These are phyloP conservation scores for Inga laurina DNA, from an alignment of 306 rosid species.

Conservation along the genomic window DNA sequence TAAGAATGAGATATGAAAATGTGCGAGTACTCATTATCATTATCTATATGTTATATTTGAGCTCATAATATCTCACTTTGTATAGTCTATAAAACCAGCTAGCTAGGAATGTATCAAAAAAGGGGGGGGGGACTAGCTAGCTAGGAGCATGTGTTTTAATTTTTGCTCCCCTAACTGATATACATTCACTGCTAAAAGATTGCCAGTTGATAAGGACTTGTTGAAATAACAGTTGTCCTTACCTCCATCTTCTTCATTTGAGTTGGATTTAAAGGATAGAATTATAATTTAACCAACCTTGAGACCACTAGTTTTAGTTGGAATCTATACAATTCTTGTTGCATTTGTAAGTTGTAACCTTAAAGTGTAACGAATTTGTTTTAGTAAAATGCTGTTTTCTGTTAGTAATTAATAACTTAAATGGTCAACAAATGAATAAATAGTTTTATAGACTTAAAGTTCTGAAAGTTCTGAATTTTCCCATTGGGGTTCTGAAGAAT, in stretches of 20 bases:
- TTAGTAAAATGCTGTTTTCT: too few relatives aligned
- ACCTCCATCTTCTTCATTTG: not conserved
- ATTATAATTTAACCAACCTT: not conserved
- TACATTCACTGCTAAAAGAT: not conserved
- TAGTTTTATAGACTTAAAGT: too few relatives aligned
- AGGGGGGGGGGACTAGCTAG: too few relatives aligned
- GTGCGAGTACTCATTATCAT: not conserved
- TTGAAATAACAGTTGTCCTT: not conserved
- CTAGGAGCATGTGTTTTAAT: not conserved
- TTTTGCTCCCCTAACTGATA: not conserved
- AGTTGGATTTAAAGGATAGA: not conserved
- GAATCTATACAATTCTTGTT: too few relatives aligned
- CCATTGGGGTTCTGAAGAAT: not conserved
- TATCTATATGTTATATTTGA: too few relatives aligned
- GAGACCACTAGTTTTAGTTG: not conserved
- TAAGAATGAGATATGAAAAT: not conserved
- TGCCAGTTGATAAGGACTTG: not conserved
- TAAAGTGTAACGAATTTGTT: too few relatives aligned
- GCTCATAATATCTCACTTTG: too few relatives aligned
- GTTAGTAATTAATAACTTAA: too few relatives aligned
- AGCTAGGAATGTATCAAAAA: too few relatives aligned
- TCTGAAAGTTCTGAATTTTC: too few relatives aligned
- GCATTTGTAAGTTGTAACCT: too few relatives aligned
- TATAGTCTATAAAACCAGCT: not conserved
- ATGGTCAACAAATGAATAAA: too few relatives aligned